Evolutionary conservation across 805 yeast genomes (phyloP).

Genomic region (Jamesozyma piceae): DNA sequence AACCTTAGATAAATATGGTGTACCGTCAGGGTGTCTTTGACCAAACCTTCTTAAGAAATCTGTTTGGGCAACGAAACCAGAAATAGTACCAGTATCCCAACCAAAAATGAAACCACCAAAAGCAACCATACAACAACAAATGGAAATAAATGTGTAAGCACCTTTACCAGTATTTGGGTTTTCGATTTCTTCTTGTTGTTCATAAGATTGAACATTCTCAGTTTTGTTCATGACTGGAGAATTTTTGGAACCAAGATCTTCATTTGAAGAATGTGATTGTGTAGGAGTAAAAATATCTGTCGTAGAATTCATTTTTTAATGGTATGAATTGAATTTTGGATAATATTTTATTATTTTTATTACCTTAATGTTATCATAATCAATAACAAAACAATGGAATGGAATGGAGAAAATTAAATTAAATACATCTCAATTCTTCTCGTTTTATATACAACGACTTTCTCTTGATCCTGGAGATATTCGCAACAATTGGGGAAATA

Average conservation of each 20-base stretch:
- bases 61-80: constrained; percentile 23
- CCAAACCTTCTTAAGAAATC: constrained; percentile 2
- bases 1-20: neutral
- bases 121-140: constrained; percentile 1
- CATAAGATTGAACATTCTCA: constrained; percentile 9
- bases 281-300: constrained; percentile 10
- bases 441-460: neutral
- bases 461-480: neutral
- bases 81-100: constrained; percentile 3
- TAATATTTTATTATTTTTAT: no score
- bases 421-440: neutral
- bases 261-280: constrained; percentile 8
- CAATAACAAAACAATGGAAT: neutral
- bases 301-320: constrained; percentile 6
- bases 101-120: constrained; percentile 3
- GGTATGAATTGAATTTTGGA: neutral
- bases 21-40: neutral
- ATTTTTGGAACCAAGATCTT: constrained; percentile 8
- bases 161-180: constrained; percentile 3
- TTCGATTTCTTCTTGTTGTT: neutral
- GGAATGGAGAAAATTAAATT: neutral
- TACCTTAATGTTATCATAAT: no score
- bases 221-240: constrained; percentile 5
- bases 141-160: neutral
- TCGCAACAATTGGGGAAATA: neutral